phyloP scores from a whole-genome alignment of 306 rosid genomes.

The Trifolium dubium region DNA sequence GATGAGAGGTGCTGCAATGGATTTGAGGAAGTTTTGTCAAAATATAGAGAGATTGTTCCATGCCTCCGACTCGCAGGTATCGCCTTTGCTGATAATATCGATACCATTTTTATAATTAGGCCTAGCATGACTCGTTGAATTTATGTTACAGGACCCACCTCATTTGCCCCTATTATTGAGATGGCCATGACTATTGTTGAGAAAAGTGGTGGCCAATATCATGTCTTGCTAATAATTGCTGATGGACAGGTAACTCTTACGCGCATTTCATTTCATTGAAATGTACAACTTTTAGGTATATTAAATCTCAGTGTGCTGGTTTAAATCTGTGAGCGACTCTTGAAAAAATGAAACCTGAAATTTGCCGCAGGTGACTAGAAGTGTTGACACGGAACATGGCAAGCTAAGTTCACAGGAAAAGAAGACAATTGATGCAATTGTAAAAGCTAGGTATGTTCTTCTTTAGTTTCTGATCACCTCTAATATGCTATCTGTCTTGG shows the following conservation, averaged over 20 bases:
- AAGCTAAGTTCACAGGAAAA: slow-evolving; percentile 77
- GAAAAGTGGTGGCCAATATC: slow-evolving; percentile 89
- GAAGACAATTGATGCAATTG: slow-evolving; percentile 84
- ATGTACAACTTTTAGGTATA: background rate
- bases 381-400: slow-evolving; percentile 67
- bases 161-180: slow-evolving; percentile 91
- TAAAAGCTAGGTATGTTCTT: slow-evolving; percentile 76
- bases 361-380: slow-evolving; percentile 77
- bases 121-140: slow-evolving; percentile 24
- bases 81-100: background rate
- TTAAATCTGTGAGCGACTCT: slow-evolving; percentile 6
- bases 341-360: slow-evolving; percentile 4
- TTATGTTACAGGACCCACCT: slow-evolving; percentile 75
- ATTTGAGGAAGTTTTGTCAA: slow-evolving; percentile 74
- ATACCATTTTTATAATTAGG: slow-evolving; percentile 15
- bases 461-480: slow-evolving; percentile 11
- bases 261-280: slow-evolving; percentile 5
- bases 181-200: slow-evolving; percentile 90
- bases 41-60: slow-evolving; percentile 78
- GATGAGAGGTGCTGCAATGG: slow-evolving; percentile 68
- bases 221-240: slow-evolving; percentile 89
- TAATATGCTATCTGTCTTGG: background rate
- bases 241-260: slow-evolving; percentile 78
- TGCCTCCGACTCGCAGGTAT: slow-evolving; percentile 75
- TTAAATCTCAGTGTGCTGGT: background rate